A percentile compares a stretch with the other conserved stretches of the same genome.
These are phyloP conservation scores for Kodamaea fukazawae DNA, from an alignment of 805 yeast genomes.

Conservation along the genomic window DNA sequence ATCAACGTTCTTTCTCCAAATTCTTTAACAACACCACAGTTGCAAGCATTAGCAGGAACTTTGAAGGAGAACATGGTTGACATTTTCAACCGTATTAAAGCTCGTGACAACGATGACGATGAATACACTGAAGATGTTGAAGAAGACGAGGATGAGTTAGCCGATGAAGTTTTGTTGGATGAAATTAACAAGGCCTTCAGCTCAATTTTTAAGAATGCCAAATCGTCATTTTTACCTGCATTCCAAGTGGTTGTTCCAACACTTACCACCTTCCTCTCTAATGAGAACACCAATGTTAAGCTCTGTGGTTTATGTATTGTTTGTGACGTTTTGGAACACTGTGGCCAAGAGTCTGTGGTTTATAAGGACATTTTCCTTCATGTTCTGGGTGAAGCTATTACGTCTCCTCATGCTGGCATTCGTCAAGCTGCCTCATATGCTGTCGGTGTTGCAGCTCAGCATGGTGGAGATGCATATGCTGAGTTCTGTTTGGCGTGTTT, in stretches of 20 bases:
- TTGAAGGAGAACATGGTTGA: conserved; percentile 62
- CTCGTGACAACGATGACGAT: conserved; percentile 73
- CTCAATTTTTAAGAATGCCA: conserved; percentile 63
- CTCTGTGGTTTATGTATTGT: conserved; percentile 78
- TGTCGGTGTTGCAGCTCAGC: conserved; percentile 83
- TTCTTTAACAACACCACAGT: conserved; percentile 53
- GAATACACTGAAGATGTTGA: conserved; percentile 86
- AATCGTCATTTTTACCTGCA: conserved; percentile 56
- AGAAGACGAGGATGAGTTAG: conserved; percentile 77
- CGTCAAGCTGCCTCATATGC: conserved; percentile 87
- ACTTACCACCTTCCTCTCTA: conserved; percentile 57
- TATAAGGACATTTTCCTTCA: conserved; percentile 64
- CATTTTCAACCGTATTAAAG: conserved; percentile 65
- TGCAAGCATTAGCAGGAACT: conserved; percentile 56
- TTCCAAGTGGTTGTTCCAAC: conserved; percentile 66
- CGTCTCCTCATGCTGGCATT: conserved; percentile 63
- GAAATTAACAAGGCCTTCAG: conserved; percentile 77
- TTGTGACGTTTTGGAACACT: conserved; percentile 76
- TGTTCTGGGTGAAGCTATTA: conserved; percentile 63
- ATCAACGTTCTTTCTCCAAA: conserved; percentile 65
- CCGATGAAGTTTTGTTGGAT: conserved; percentile 87
- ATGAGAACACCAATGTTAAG: conserved; percentile 64
- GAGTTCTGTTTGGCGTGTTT: conserved; percentile 68
- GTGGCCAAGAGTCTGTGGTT: conserved; percentile 65
- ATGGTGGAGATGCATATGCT: conserved; percentile 61